Percentiles rank a stretch among this genome's conserved stretches.
Evolutionary conservation across 2,329 filamentous ascomycete genomes (phyloP).

Genomic region (Ilyonectria sp.): DNA sequence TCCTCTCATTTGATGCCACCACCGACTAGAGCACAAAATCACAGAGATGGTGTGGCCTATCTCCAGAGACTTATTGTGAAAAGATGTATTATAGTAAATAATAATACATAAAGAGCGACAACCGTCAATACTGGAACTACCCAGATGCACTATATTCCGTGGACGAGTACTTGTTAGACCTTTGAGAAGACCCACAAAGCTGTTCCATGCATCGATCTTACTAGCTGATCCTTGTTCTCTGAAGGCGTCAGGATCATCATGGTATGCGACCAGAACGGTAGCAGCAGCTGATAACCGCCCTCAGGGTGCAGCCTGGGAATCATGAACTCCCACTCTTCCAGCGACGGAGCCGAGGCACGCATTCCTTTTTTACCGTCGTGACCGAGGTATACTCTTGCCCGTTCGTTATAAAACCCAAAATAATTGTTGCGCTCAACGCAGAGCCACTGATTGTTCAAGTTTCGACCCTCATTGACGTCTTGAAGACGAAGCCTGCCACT

Average conservation of each 20-base stretch:
- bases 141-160: no score
- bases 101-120: no score
- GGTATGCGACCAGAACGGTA: constrained; percentile 14
- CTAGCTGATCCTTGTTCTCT: background rate
- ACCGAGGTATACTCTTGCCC: background rate
- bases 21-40: no score
- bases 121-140: no score
- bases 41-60: no score
- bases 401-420: constrained; percentile 10
- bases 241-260: background rate
- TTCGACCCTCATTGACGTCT: background rate
- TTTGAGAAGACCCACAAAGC: background rate
- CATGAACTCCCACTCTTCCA: constrained; percentile 13
- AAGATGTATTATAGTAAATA: no score
- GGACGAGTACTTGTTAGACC: background rate
- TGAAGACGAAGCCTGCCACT: constrained; percentile 1
- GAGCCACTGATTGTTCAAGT: constrained; percentile 11
- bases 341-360: background rate
- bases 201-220: background rate
- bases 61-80: no score
- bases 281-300: constrained; percentile 17
- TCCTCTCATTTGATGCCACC: no score
- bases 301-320: constrained; percentile 14
- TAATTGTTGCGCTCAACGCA: constrained; percentile 16
- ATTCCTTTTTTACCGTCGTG: constrained; percentile 5